Base-by-base conservation (phyloP, 1,139 yeast species). In the Debaryomyces psychrophilus region DNA sequence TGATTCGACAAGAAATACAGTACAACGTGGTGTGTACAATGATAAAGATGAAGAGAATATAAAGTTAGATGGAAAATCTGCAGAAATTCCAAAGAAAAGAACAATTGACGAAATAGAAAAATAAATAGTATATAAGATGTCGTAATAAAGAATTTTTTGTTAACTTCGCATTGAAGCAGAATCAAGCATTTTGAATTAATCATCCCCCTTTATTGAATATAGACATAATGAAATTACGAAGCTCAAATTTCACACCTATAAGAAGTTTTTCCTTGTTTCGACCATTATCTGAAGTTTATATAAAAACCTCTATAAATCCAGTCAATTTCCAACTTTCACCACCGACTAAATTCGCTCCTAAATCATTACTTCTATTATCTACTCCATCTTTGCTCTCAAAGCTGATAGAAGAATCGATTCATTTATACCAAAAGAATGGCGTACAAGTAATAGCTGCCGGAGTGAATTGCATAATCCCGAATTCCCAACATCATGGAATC, bases 361-460 rank as follows among this genome's bases (percentile, higher is more conserved):
- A 58, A 50, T 62, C 71, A 5, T 60, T 61, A 27, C 22, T 76
- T 4, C 39, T 78, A 6, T 52, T 76, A 9, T 61, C 82, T 4
- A 79, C 84, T 0, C 80, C 82, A 11, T 58, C 67, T 6, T 68
- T 71, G 46, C 58, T 79, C 28, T 64, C 69, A 6, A 52, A 53
- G 2, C 64, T 69, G 15, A 68, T 76, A 5, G 63, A 65, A 25
- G 60, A 65, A 43, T 56, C 76, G 11, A 65, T 73, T 6, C 49
- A 55, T 0, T 54, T 72, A n/a, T 57, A 62, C 51, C 61, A 65
- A 38, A 34, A 51, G 15, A 46, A 59, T 9, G 54, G 64, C 5
- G 41, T 77, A n/a, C 80, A 77, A 52, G 65, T 77, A 0, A 58
- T 76, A 5, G 78, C 75, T 9, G 81, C 79, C 0, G 80, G 82